Percentiles rank a stretch among this genome's conserved stretches.
Conservation (phyloP, 805 yeast genomes). For the Komagataella phaffii region DNA sequence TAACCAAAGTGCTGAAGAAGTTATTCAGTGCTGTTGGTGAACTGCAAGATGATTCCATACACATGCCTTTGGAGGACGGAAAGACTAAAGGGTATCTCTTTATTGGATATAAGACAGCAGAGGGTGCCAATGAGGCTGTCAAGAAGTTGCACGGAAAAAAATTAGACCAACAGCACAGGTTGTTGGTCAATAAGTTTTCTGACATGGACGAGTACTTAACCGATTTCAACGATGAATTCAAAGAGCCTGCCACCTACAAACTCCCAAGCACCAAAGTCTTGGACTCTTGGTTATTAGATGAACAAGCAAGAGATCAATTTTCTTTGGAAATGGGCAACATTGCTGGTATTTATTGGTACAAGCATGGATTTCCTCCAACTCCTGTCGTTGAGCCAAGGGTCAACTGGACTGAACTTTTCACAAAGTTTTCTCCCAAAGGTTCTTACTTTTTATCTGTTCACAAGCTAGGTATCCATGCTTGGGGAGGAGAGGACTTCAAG, state of each 20-base stretch:
- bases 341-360: conserved; percentile 83
- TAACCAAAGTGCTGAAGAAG: conserved; percentile 76
- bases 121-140: conserved; percentile 66
- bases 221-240: conserved; percentile 47
- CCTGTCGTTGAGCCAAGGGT: conserved; percentile 65
- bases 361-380: conserved; percentile 56
- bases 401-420: conserved; percentile 79
- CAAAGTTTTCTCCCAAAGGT: conserved; percentile 90
- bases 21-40: conserved; percentile 69
- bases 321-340: conserved; percentile 66
- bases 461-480: conserved; percentile 87
- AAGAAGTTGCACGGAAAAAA: conserved; percentile 77
- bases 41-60: conserved; percentile 46
- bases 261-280: conserved; percentile 71
- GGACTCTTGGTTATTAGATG: conserved; percentile 85
- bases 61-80: conserved; percentile 71
- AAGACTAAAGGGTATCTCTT: conserved; percentile 80
- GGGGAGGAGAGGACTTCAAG: conserved; percentile 83
- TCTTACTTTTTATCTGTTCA: conserved; percentile 77
- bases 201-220: conserved; percentile 74
- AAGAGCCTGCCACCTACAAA: conserved; percentile 61
- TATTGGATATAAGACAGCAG: conserved; percentile 61
- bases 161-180: conserved; percentile 85
- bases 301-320: conserved; percentile 81
- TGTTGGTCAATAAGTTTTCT: conserved; percentile 67